Percentiles rank a stretch among this genome's conserved stretches.
Evolutionary conservation across 768 basidiomycete genomes (phyloP).

Genomic region (Cytidiella melzeri): DNA sequence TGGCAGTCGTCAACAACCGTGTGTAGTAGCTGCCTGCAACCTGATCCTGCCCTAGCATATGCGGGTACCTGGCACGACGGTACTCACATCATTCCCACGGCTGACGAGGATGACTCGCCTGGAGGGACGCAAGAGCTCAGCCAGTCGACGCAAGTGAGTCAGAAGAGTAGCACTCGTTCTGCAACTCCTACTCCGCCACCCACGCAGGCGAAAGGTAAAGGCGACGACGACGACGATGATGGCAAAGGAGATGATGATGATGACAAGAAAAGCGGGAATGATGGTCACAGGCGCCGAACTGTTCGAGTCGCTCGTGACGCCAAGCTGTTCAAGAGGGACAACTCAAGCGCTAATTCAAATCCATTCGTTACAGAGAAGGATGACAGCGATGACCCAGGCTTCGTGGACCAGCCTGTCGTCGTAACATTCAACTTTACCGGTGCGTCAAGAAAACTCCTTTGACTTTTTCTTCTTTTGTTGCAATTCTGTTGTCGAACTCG

Average conservation of each 20-base stretch:
- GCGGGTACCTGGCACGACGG: slow-evolving; percentile 22
- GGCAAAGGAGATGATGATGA: slow-evolving; percentile 6
- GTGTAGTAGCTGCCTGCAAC: slow-evolving; percentile 16
- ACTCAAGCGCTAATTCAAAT: slow-evolving; percentile 10
- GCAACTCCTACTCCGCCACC: not conserved
- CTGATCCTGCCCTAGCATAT: slow-evolving; percentile 10
- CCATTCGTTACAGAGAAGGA: slow-evolving; percentile 19
- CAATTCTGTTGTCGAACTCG: slow-evolving; percentile 1
- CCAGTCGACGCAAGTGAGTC: not conserved
- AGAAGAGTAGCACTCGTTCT: not conserved
- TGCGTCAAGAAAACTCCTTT: slow-evolving; percentile 12
- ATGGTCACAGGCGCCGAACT: not conserved
- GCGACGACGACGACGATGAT: slow-evolving; percentile 5
- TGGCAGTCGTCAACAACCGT: slow-evolving; percentile 19
- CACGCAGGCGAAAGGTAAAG: not conserved
- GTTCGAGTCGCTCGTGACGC: not conserved
- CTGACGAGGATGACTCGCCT: slow-evolving; percentile 11
- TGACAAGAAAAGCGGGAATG: slow-evolving; percentile 8
- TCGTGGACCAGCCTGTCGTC: slow-evolving; percentile 17
- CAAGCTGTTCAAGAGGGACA: slow-evolving; percentile 3
- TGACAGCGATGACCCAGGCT: slow-evolving; percentile 20
- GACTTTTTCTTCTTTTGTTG: slow-evolving; percentile 1
- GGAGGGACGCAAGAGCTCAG: not conserved
- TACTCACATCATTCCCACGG: slow-evolving; percentile 18
- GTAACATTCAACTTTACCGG: slow-evolving; percentile 25